phyloP scores from a whole-genome alignment of 2,329 filamentous ascomycete species.

The Alternaria panax region DNA sequence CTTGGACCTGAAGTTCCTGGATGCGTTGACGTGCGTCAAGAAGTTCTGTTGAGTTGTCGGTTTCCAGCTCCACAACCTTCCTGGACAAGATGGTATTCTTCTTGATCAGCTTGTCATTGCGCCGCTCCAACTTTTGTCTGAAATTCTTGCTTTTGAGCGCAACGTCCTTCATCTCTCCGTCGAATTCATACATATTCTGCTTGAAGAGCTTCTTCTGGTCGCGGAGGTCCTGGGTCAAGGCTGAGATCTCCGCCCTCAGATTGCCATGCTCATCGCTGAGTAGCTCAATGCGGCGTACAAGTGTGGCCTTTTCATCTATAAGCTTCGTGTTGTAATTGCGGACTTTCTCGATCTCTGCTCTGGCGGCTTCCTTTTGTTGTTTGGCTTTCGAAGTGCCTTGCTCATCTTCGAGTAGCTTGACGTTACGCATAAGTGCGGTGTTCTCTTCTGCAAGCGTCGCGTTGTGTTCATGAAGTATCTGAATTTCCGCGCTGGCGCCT shows the following conservation, averaged over 20 bases:
- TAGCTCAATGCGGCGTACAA: neutral
- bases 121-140: neutral
- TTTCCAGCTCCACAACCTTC: neutral
- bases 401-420: neutral
- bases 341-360: neutral
- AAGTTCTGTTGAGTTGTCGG: neutral
- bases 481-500: neutral
- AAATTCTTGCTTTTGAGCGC: neutral
- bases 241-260: neutral
- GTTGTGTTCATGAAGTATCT: slow-evolving; percentile 2
- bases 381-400: neutral
- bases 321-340: neutral
- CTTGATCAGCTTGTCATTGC: neutral
- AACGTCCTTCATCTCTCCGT: neutral
- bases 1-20: neutral
- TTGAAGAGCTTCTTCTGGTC: neutral
- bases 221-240: neutral
- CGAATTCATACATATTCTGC: neutral
- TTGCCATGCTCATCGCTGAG: neutral
- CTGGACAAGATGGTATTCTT: neutral
- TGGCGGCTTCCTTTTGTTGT: neutral
- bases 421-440: neutral
- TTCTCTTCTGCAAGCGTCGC: neutral
- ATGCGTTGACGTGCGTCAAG: neutral
- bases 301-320: neutral